Evolutionary conservation across 2,329 filamentous ascomycete species (phyloP), one percentile per base, ranked within the genome.

Genomic region (Lasiodiplodia sp.): DNA sequence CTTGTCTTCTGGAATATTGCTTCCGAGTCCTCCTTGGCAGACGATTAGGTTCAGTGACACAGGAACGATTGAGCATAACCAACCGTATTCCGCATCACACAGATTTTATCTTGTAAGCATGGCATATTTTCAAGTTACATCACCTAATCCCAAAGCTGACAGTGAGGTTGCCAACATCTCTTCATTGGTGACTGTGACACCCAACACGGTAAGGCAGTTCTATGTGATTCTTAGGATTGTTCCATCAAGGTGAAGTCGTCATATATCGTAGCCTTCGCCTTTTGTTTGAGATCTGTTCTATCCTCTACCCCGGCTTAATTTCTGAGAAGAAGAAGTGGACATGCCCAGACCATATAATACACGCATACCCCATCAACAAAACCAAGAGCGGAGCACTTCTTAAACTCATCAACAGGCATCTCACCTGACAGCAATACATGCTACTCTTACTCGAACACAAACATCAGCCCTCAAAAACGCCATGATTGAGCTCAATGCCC

Each of bases 401-500:
- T 16, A 28, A 25, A 21, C 51, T 14, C 5, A 11, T 53, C 44
- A 53, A 53, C 51, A 23, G 25, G 8, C 10, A 25, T 28, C 49
- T 52, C 40, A 47, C 8, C 21, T 52, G 18, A 11, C 49, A 53
- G 23, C 51, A 28, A 28, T 12, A 23, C n/a, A 37, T 3, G 23
- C 21, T 23, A 8, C 31, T 18, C 11, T 34, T 38, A 47, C 25
- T 25, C 44, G 8, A 2, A 38, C n/a, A 2, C 11, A 11, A 11
- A 14, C 18, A n/a, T 71, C 62, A 97, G 4, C 95, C 94, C 68
- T 96, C 93, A 81, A 97, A 97, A 2, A 97, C 87, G 51, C 90
- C 89, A 78, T 96, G 93, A 77, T 97, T 92, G 72, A 98, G 81
- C 79, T 98, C 94, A 3, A 98, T 88, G 0, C 96, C 96, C 82